Percentiles rank a stretch among this genome's conserved stretches.
These are phyloP conservation scores for Apiotrichum mycotoxinovorans DNA, from an alignment of 1,284 basidiomycete species.

Conservation along the genomic window DNA sequence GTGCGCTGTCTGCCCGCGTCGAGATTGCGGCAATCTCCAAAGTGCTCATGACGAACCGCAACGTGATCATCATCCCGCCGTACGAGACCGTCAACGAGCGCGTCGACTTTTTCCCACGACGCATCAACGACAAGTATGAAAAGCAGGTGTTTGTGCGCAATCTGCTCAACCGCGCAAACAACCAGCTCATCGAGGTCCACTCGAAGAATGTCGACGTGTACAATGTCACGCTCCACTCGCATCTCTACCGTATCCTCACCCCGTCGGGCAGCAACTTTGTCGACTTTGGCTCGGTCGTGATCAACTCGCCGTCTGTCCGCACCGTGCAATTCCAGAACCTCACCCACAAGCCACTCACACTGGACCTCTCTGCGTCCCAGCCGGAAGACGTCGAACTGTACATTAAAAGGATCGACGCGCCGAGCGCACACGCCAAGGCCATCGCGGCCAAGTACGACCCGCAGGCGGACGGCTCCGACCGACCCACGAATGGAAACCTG, in stretches of 20 bases:
- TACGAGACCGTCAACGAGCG: constrained; percentile 52
- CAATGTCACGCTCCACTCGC: constrained; percentile 54
- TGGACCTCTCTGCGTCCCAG: constrained; percentile 53
- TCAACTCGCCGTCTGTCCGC: constrained; percentile 52
- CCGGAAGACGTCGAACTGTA: constrained; percentile 54
- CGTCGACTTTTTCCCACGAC: constrained; percentile 54
- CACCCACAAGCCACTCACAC: constrained; percentile 39
- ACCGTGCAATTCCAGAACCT: constrained; percentile 54
- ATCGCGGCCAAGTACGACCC: constrained; percentile 1
- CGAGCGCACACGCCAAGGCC: constrained; percentile 4
- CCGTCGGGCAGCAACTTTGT: constrained; percentile 54
- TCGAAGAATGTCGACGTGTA: constrained; percentile 54
- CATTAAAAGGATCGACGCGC: constrained; percentile 42
- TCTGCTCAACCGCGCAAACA: constrained; percentile 42
- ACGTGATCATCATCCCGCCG: constrained; percentile 53
- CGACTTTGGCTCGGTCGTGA: constrained; percentile 55
- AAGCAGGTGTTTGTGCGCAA: constrained; percentile 54
- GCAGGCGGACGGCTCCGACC: constrained; percentile 6
- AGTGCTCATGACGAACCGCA: constrained; percentile 53
- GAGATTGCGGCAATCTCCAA: constrained; percentile 55
- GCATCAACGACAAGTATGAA: constrained; percentile 54
- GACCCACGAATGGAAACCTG: constrained; percentile 25
- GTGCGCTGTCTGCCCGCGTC: constrained; percentile 52
- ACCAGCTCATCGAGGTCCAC: constrained; percentile 53
- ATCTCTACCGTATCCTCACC: constrained; percentile 55